phyloP scores from a whole-genome alignment of 2,329 filamentous ascomycete genomes.

The Calonectria leucothoes region DNA sequence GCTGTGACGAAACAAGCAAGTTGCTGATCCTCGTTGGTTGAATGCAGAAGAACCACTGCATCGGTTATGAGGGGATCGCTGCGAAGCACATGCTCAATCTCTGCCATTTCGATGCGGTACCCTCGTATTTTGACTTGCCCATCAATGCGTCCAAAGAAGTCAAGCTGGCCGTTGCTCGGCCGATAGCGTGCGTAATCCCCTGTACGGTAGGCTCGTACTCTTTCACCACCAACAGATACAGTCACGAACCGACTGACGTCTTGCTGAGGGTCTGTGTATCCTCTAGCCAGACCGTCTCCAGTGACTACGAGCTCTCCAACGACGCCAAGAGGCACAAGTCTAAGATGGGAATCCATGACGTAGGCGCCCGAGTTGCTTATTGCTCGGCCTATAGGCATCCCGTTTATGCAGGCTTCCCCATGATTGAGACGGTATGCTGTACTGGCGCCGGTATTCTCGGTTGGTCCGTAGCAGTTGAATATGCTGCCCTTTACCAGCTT shows the following conservation, averaged over 20 bases:
- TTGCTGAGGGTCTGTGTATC: background rate
- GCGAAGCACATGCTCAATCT: constrained; percentile 42
- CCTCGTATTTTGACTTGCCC: constrained; percentile 48
- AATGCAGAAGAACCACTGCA: background rate
- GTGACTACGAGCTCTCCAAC: background rate
- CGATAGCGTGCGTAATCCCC: background rate
- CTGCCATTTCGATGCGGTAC: constrained; percentile 36
- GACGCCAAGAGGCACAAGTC: background rate
- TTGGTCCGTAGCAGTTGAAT: background rate
- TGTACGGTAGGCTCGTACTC: background rate
- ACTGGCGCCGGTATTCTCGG: background rate
- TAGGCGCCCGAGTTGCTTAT: background rate
- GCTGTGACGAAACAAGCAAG: background rate
- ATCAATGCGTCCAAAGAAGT: constrained; percentile 19
- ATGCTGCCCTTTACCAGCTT: background rate
- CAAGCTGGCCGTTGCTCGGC: background rate
- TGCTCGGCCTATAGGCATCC: background rate
- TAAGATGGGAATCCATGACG: background rate
- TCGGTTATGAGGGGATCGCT: background rate
- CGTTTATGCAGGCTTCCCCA: background rate
- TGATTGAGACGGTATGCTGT: background rate
- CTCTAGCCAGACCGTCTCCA: background rate
- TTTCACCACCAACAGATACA: background rate
- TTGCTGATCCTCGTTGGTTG: background rate
- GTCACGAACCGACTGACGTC: background rate